phyloP scores from a whole-genome alignment of 1,284 basidiomycete genomes.

The Laetiporus sulphureus region DNA sequence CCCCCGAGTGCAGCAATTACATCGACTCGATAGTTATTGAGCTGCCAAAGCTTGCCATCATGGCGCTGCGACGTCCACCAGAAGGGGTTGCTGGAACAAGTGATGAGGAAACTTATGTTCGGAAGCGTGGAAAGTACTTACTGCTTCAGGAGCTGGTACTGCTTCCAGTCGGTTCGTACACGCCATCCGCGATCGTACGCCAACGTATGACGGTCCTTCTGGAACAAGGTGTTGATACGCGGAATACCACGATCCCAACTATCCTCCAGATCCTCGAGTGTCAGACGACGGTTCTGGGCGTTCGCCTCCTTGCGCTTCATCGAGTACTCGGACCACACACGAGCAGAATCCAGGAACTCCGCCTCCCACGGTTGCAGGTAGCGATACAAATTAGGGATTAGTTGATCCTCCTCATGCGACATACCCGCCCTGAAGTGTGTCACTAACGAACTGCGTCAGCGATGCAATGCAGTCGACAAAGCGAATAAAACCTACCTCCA shows the following conservation, averaged over 20 bases:
- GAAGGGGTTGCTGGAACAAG: conserved; percentile 74
- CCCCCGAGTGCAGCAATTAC: conserved; percentile 98
- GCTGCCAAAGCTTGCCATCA: conserved; percentile 96
- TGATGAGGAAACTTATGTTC: conserved; percentile 5
- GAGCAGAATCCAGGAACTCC: conserved; percentile 96
- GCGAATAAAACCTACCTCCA: conserved; percentile 47
- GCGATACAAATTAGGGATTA: conserved; percentile 96
- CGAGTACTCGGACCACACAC: conserved; percentile 99
- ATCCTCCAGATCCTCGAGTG: conserved; percentile 95
- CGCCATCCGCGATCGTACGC: conserved; percentile 99
- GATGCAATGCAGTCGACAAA: conserved; percentile 12
- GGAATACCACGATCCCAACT: conserved; percentile 99
- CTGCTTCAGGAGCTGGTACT: conserved; percentile 93
- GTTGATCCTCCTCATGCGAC: conserved; percentile 91
- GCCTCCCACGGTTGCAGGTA: conserved; percentile 99
- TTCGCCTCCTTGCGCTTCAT: conserved; percentile 99
- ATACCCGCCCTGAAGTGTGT: conserved; percentile 98
- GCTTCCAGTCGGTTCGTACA: conserved; percentile 95
- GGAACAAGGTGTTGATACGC: conserved; percentile 95
- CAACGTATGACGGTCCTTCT: conserved; percentile 96
- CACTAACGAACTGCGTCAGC: conserved; percentile 34
- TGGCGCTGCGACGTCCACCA: conserved; percentile 99
- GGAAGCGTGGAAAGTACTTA: conserved; percentile 28
- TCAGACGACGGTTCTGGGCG: conserved; percentile 93
- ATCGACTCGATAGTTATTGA: conserved; percentile 98